Percentiles rank a stretch among this genome's conserved stretches.
phyloP scores from a whole-genome alignment of 495 filamentous ascomycete species.

The Choiromyces venosus region DNA sequence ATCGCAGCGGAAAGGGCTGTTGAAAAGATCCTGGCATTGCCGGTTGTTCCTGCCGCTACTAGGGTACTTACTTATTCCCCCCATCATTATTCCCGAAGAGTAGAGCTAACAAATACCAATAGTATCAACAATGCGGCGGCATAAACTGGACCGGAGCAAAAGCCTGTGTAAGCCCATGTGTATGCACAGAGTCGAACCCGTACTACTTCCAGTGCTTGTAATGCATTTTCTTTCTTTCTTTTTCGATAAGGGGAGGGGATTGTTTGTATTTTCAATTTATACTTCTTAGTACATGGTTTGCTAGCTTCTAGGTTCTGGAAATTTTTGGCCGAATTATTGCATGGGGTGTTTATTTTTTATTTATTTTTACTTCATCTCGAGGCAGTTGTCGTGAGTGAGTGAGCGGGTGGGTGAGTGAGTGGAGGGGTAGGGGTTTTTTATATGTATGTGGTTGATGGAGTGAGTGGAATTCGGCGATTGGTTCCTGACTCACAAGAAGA shows the following conservation, averaged over 20 bases:
- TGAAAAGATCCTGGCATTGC: constrained; percentile 49
- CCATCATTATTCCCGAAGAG: not conserved
- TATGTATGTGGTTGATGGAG: too few species aligned
- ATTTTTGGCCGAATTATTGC: not conserved
- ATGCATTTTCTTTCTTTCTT: not conserved
- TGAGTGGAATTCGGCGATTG: too few species aligned
- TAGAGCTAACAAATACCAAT: not conserved
- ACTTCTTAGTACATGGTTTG: not conserved
- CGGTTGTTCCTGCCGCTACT: constrained; percentile 4
- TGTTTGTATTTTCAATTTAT: not conserved
- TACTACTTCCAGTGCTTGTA: constrained; percentile 43
- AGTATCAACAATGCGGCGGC: constrained; percentile 21
- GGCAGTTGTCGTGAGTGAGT: too few species aligned
- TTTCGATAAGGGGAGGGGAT: not conserved
- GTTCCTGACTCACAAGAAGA: too few species aligned
- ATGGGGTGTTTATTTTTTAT: too few species aligned
- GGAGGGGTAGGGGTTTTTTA: too few species aligned
- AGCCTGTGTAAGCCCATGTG: constrained; percentile 42
- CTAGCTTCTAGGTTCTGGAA: not conserved
- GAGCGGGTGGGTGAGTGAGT: too few species aligned
- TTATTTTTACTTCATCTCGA: too few species aligned
- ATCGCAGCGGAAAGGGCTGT: constrained; percentile 55
- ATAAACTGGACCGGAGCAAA: constrained; percentile 43
- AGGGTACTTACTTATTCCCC: constrained; percentile 1
- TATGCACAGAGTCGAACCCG: constrained; percentile 44